Base-by-base conservation (phyloP, 225 moss, liverwort and hornwort species). In the Lunularia cruciata region DNA sequence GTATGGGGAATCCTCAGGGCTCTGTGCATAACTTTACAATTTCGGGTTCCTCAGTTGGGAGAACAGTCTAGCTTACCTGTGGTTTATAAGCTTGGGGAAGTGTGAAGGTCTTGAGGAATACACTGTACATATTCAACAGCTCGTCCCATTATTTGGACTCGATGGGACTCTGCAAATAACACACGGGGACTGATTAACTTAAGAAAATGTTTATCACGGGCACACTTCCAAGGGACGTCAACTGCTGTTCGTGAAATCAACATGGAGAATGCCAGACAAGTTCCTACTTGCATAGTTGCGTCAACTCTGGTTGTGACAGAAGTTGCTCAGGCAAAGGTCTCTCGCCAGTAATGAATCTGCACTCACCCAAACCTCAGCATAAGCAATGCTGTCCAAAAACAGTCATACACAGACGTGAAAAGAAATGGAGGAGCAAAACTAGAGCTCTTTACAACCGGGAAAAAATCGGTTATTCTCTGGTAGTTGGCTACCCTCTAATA, bases 301-400 rank as follows among this genome's bases (percentile, higher is more conserved):
- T 74, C 38, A 82, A 47, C 60, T 82, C 81, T 53, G 77, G 77
- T 62, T 77, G 81, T 19, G 77, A 74, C 38, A 82, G 70, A 6
- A 82, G 77, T 59, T 74, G 81, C 60, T 82, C 81, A 13, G 70
- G 67, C 30, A 82, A 63, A 33, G 81, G 70, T 55, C 55, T 66
- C 35, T 74, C 72, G 31, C 69, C 45, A 15, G 33, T 35, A 55
- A 64, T 69, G 51, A 76, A 81, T 69, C 81, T 81, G 81, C 49
- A 52, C 25, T 27, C 15, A 58, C 5, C n/a, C n/a, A n/a, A n/a
- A n/a, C n/a, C n/a, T n/a, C n/a, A n/a, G n/a, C n/a, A n/a, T n/a
- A n/a, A n/a, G n/a, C n/a, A n/a, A n/a, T n/a, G n/a, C n/a, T n/a
- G n/a, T n/a, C n/a, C n/a, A n/a, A n/a, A n/a, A n/a, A n/a, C n/a